Base-by-base conservation (phyloP, 768 basidiomycete species). In the Hygrophoropsis aurantiaca region DNA sequence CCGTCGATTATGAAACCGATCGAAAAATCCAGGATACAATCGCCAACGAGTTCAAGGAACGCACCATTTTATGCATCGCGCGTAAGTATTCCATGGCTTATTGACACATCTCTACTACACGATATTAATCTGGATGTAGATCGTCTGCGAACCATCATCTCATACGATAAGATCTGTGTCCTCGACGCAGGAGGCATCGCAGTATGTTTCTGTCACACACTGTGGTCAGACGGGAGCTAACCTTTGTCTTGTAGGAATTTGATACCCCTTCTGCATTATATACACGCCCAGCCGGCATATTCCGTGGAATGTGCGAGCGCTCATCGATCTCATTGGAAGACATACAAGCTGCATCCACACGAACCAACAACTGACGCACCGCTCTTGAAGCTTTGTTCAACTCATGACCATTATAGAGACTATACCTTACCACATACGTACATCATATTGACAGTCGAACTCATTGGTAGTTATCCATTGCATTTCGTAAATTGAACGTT, bases 11-110 rank as follows among this genome's bases (percentile, higher is more conserved):
- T 55, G 90, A 90, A 66, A 94, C 91, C 1, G 94, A 97, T 69
- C 72, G 82, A 48, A 90, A 89, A 62, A 93, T 98, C 50, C 94
- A 97, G 61, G 79, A 87, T 52, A 95, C 94, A 5, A 95, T 97
- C 52, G 78, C 89, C 1, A 73, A 74, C 40, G 86, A 88, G 70
- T 97, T 95, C 71, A 70, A 76, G 36, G 85, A 92, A 62, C 82
- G 85, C 53, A 95, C 94, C 0, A 79, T 94, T 45, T 67, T 94
- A 13, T 92, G 88, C 65, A 94, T 94, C 51, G 89, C 89, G 50
- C 90, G 85, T 88, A 56, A 65, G 87, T 75, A 11, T 34, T 21
- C 16, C 39, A 39, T 15, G 20, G 9, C 5, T 6, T 11, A 13
- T 27, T 27, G 42, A 50, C 44, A 16, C 20, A n/a, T 40, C 13